Evolutionary conservation across 2,329 filamentous ascomycete species (phyloP).

Genomic region (Xylaria digitata): DNA sequence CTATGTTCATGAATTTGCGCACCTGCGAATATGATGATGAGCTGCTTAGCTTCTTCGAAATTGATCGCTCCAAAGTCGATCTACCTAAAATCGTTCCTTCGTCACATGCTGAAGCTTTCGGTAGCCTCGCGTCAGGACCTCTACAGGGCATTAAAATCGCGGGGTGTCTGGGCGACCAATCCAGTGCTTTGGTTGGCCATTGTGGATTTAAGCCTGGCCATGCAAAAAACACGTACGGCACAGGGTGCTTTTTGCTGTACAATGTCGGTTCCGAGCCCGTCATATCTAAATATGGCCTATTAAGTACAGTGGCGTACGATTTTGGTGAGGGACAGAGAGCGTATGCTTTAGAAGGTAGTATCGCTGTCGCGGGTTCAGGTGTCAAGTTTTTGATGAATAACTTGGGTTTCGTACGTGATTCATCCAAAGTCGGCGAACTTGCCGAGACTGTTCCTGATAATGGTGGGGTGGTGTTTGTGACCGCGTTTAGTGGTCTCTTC

Average conservation of each 20-base stretch:
- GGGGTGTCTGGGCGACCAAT: slow-evolving; percentile 90
- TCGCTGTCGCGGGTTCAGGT: slow-evolving; percentile 83
- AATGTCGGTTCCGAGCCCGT: slow-evolving; percentile 88
- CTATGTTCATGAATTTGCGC: slow-evolving; percentile 93
- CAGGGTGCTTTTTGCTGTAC: slow-evolving; percentile 89
- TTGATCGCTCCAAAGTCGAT: slow-evolving; percentile 74
- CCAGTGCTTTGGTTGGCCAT: slow-evolving; percentile 85
- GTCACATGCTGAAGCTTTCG: slow-evolving; percentile 78
- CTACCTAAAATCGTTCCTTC: slow-evolving; percentile 88
- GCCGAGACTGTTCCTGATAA: slow-evolving; percentile 72
- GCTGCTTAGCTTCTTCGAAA: slow-evolving; percentile 81
- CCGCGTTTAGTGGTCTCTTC: slow-evolving; percentile 90
- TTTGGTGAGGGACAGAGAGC: slow-evolving; percentile 70
- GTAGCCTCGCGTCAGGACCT: slow-evolving; percentile 71
- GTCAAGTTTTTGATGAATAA: slow-evolving; percentile 79
- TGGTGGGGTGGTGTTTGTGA: slow-evolving; percentile 87
- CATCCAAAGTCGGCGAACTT: slow-evolving; percentile 62
- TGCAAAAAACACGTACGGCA: slow-evolving; percentile 93
- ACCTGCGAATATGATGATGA: slow-evolving; percentile 83
- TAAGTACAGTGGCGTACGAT: slow-evolving; percentile 89
- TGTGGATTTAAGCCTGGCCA: slow-evolving; percentile 83
- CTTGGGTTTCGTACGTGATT: slow-evolving; percentile 67
- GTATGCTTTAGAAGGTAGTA: slow-evolving; percentile 86
- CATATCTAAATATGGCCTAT: slow-evolving; percentile 82
- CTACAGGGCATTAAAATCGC: slow-evolving; percentile 79